Percentiles rank a stretch among this genome's conserved stretches.
Conservation (phyloP, 2,329 filamentous ascomycete genomes). For the Talaromyces sp. region DNA sequence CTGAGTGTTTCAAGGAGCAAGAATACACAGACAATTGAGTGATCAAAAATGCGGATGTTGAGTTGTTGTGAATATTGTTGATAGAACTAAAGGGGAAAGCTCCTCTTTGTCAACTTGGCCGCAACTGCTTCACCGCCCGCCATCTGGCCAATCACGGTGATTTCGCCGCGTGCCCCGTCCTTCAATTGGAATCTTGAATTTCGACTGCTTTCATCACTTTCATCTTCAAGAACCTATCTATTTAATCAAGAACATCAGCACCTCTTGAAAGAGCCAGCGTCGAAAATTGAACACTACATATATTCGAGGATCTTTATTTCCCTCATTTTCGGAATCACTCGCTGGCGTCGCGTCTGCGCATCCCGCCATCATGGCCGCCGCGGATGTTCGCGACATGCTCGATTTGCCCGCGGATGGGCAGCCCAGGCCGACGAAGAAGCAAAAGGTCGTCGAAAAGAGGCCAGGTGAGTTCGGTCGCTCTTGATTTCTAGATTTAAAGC, state of each 20-base stretch:
- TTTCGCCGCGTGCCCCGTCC: background rate
- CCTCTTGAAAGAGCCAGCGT: background rate
- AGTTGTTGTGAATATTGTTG: slow-evolving; percentile 14
- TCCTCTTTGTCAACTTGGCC: slow-evolving; percentile 20
- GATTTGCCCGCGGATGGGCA: slow-evolving; percentile 66
- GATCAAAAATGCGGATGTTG: slow-evolving; percentile 6
- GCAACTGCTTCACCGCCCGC: slow-evolving; percentile 15
- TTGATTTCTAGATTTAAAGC: background rate
- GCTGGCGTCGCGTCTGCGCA: slow-evolving; percentile 15
- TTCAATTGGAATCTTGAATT: background rate
- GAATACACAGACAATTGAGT: background rate
- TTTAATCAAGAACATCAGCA: background rate
- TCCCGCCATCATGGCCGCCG: slow-evolving; percentile 59
- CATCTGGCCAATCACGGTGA: background rate
- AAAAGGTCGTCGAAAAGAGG: slow-evolving; percentile 60
- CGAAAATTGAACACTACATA: background rate
- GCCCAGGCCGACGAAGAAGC: slow-evolving; percentile 66
- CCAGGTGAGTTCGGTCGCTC: slow-evolving; percentile 43
- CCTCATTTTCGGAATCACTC: background rate
- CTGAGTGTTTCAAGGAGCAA: background rate
- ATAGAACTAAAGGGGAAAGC: slow-evolving; percentile 16
- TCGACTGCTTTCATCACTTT: background rate
- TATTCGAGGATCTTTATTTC: no score
- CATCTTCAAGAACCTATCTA: background rate
- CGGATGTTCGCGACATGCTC: slow-evolving; percentile 84